Evolutionary conservation across 202 grass and related monocot species (phyloP).

Genomic region (Carex sylvatica): DNA sequence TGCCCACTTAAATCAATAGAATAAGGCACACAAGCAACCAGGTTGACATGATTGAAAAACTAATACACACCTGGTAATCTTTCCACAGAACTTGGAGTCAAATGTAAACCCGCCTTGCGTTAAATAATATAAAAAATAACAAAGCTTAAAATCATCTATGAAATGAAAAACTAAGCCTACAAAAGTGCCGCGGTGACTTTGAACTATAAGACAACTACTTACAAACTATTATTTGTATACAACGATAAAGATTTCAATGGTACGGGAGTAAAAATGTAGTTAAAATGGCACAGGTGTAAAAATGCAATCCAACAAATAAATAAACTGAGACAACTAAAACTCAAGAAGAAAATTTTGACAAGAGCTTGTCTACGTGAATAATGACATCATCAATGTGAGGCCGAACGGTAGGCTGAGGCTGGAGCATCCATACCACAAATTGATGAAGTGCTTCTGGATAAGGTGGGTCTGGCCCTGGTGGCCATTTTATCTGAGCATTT

Average conservation of each 20-base stretch:
- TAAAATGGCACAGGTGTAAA: slow-evolving; percentile 11
- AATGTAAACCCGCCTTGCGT: neutral
- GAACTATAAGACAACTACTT: slow-evolving; percentile 14
- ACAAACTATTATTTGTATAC: neutral
- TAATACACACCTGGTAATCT: neutral
- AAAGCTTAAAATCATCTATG: neutral
- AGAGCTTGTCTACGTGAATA: slow-evolving; percentile 87
- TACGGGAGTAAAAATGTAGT: neutral
- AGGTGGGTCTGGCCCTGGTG: slow-evolving; percentile 46
- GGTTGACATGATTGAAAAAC: neutral
- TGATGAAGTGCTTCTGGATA: slow-evolving; percentile 75
- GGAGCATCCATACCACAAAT: slow-evolving; percentile 86
- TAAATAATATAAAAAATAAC: neutral
- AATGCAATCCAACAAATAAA: slow-evolving; percentile 16
- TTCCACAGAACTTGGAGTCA: neutral
- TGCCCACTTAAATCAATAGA: neutral
- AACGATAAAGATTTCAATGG: neutral
- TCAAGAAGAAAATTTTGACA: slow-evolving; percentile 47
- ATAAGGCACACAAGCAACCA: neutral
- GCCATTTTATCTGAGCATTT: slow-evolving; percentile 85
- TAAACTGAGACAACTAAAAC: neutral
- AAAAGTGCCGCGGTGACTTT: neutral
- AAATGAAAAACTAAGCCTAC: neutral
- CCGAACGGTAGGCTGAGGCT: slow-evolving; percentile 60
- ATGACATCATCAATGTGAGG: slow-evolving; percentile 74